phyloP scores from a whole-genome alignment of 2,329 filamentous ascomycete genomes.

The Fusarium sororula region DNA sequence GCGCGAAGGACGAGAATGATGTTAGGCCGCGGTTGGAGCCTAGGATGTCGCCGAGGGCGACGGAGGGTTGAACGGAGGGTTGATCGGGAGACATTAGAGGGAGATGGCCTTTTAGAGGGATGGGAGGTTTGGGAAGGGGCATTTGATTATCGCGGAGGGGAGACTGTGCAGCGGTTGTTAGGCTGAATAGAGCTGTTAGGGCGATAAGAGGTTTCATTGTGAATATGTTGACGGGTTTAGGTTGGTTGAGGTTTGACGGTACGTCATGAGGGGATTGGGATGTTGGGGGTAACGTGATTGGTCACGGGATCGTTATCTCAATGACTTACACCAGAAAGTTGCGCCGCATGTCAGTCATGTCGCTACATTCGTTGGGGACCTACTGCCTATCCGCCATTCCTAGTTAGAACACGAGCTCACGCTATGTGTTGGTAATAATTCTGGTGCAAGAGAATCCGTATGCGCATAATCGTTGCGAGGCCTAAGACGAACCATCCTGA shows the following conservation, averaged over 20 bases:
- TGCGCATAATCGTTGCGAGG: neutral
- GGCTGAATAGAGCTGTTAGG: conserved; percentile 24
- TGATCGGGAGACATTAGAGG: conserved; percentile 41
- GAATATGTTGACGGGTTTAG: neutral
- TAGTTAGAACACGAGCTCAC: too few species aligned
- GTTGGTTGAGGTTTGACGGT: neutral
- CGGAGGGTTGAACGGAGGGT: conserved; percentile 53
- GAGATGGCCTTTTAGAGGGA: conserved; percentile 33
- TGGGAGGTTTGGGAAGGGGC: neutral
- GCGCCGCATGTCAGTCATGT: too few species aligned
- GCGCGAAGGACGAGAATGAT: conserved; percentile 83
- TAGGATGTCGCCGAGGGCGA: conserved; percentile 86
- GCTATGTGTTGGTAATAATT: neutral
- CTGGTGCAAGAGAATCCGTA: neutral
- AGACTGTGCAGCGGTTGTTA: conserved; percentile 12
- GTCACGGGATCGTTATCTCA: conserved; percentile 11
- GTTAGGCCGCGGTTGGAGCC: conserved; percentile 81
- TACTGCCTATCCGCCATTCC: too few species aligned
- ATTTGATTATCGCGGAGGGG: conserved; percentile 15
- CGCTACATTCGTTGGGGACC: neutral
- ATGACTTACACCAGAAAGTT: neutral
- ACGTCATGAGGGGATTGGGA: conserved; percentile 30
- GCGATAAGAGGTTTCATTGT: conserved; percentile 37
- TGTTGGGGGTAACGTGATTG: conserved; percentile 19
- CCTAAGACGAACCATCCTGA: neutral